A percentile compares a stretch with the other conserved stretches of the same genome.
Conservation (phyloP, 2,329 filamentous ascomycete species). For the Exophiala dermatitidis region DNA sequence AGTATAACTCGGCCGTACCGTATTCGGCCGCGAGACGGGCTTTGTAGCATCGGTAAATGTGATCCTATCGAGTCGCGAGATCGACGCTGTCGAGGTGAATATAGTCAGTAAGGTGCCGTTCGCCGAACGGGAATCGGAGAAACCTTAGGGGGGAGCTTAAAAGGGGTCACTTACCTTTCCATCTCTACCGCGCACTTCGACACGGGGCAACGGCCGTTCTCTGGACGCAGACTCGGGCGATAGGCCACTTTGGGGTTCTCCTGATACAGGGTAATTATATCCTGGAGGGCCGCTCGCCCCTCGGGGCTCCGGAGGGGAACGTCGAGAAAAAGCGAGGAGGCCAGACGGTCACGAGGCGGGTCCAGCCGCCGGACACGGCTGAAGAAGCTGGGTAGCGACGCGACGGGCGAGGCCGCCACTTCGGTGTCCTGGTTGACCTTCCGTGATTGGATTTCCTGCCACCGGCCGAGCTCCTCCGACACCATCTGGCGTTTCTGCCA, state of each 20-base stretch:
- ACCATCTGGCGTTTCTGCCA: slow-evolving; percentile 18
- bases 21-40: slow-evolving; percentile 14
- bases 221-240: slow-evolving; percentile 23
- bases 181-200: slow-evolving; percentile 6
- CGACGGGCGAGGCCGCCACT: slow-evolving; percentile 10
- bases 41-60: slow-evolving; percentile 26
- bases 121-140: slow-evolving; percentile 2
- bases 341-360: slow-evolving; percentile 23
- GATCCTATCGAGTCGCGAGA: slow-evolving; percentile 14
- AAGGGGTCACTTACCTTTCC: slow-evolving; percentile 8
- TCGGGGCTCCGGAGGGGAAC: slow-evolving; percentile 23
- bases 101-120: slow-evolving; percentile 2
- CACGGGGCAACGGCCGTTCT: slow-evolving; percentile 21
- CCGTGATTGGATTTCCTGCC: slow-evolving; percentile 8
- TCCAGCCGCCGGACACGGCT: slow-evolving; percentile 20
- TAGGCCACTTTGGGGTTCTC: slow-evolving; percentile 20
- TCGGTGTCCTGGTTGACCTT: slow-evolving; percentile 14
- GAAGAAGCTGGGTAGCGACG: slow-evolving; percentile 14
- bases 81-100: slow-evolving; percentile 5
- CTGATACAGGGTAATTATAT: slow-evolving; percentile 25
- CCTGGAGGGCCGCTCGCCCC: slow-evolving; percentile 19
- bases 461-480: slow-evolving; percentile 15
- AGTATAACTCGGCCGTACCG: slow-evolving; percentile 25
- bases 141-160: slow-evolving; percentile 1
- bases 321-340: slow-evolving; percentile 23